phyloP scores from a whole-genome alignment of 2,329 filamentous ascomycete species.

The Cercospora sesami region DNA sequence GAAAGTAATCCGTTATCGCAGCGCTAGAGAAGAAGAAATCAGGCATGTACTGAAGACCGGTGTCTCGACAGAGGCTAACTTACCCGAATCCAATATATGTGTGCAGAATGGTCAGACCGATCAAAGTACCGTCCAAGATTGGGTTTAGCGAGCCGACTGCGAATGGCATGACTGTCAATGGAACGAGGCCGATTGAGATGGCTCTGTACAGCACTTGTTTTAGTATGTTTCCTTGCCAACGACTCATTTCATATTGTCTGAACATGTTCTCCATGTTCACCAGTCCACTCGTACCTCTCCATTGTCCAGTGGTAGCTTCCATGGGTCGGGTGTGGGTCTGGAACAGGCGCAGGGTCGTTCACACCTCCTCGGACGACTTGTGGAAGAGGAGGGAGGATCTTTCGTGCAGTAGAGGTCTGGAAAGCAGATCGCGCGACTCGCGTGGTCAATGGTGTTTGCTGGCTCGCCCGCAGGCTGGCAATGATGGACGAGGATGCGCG shows the following conservation, averaged over 20 bases:
- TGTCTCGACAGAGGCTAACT: slow-evolving; percentile 33
- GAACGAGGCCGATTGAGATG: slow-evolving; percentile 77
- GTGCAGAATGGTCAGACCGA: slow-evolving; percentile 81
- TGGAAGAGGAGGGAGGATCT: slow-evolving; percentile 78
- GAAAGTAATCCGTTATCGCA: slow-evolving; percentile 88
- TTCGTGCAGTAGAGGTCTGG: slow-evolving; percentile 75
- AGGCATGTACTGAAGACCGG: background rate
- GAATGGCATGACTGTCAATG: slow-evolving; percentile 86
- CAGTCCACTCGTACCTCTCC: slow-evolving; percentile 71
- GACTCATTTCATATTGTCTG: background rate
- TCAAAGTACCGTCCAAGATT: slow-evolving; percentile 79
- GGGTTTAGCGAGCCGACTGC: slow-evolving; percentile 90
- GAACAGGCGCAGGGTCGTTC: slow-evolving; percentile 81
- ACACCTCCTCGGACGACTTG: slow-evolving; percentile 58
- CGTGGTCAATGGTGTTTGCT: slow-evolving; percentile 42
- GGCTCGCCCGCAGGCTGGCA: slow-evolving; percentile 40
- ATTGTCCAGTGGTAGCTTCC: slow-evolving; percentile 99
- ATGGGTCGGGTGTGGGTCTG: slow-evolving; percentile 70
- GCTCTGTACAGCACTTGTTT: slow-evolving; percentile 52
- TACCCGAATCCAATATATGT: slow-evolving; percentile 93
- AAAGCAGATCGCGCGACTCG: slow-evolving; percentile 67
- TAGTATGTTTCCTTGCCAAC: slow-evolving; percentile 12
- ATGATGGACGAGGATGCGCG: slow-evolving; percentile 41
- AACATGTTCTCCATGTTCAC: slow-evolving; percentile 39
- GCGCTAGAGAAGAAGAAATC: slow-evolving; percentile 48